These are phyloP conservation scores for Cercospora nicotianae DNA, from an alignment of 2,329 filamentous ascomycete genomes.

Conservation along the genomic window DNA sequence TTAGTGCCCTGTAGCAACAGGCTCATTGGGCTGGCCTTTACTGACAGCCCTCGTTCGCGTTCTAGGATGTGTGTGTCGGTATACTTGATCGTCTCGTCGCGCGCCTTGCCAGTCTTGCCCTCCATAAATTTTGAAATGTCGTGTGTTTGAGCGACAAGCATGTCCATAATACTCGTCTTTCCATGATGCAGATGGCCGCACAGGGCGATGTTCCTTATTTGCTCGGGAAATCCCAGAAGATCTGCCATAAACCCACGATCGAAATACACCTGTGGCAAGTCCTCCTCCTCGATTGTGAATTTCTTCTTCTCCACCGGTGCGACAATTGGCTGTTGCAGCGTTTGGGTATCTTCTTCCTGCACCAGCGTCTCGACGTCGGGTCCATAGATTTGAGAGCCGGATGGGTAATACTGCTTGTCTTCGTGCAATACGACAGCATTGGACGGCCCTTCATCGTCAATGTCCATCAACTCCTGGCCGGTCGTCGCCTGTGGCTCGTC, in stretches of 20 bases:
- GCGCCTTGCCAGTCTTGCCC: conserved; percentile 74
- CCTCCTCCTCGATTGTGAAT: conserved; percentile 90
- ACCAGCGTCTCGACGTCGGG: conserved; percentile 92
- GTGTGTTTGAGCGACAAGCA: conserved; percentile 94
- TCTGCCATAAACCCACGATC: conserved; percentile 91
- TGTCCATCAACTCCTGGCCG: conserved; percentile 87
- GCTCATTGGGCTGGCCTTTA: conserved; percentile 94
- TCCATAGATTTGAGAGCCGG: conserved; percentile 94
- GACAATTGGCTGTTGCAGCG: conserved; percentile 87
- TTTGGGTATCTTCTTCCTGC: conserved; percentile 95
- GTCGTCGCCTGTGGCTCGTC: conserved; percentile 53
- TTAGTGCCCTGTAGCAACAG: conserved; percentile 83
- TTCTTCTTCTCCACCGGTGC: conserved; percentile 92
- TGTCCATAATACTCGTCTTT: conserved; percentile 98
- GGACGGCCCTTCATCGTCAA: conserved; percentile 86
- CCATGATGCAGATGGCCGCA: conserved; percentile 94
- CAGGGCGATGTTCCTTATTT: conserved; percentile 88
- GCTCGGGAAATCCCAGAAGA: conserved; percentile 92
- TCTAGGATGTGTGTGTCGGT: conserved; percentile 91
- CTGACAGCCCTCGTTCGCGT: conserved; percentile 82
- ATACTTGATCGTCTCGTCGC: conserved; percentile 89
- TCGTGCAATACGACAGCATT: conserved; percentile 98
- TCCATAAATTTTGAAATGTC: conserved; percentile 77
- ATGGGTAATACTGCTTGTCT: conserved; percentile 99
- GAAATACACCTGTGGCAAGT: conserved; percentile 85